Percentiles rank a stretch among this genome's conserved stretches.
Conservation (phyloP, 2,329 filamentous ascomycete genomes). For the Botrytis paeoniae region DNA sequence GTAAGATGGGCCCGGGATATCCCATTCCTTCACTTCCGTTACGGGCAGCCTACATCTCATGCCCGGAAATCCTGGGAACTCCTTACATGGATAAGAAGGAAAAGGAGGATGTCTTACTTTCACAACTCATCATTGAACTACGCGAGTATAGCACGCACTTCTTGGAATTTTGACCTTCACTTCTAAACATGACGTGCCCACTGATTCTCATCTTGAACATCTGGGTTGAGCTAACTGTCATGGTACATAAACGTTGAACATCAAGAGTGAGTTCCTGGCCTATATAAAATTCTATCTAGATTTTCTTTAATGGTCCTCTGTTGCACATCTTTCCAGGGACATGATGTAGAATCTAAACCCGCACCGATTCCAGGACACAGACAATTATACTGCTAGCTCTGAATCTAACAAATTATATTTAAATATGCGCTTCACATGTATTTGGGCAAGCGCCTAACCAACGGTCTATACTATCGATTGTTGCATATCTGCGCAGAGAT, state of each 20-base stretch:
- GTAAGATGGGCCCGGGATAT: not conserved
- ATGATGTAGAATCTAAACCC: too few relatives aligned
- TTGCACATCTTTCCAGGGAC: not conserved
- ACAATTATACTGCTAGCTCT: not conserved
- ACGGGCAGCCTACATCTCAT: not conserved
- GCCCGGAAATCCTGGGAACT: not conserved
- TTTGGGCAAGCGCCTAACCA: not conserved
- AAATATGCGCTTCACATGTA: fast-evolving
- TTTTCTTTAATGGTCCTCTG: not conserved
- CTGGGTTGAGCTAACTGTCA: not conserved
- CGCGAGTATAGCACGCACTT: too few relatives aligned
- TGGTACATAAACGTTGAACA: fast-evolving
- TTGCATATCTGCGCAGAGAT: not conserved
- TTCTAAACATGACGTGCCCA: not conserved
- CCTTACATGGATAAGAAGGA: slow-evolving; percentile 4
- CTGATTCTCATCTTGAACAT: not conserved
- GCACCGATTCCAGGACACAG: too few relatives aligned
- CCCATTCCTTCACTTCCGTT: not conserved
- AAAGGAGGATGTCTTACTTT: not conserved
- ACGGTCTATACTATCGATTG: not conserved
- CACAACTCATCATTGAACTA: not conserved
- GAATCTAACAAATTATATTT: not conserved
- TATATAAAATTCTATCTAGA: not conserved
- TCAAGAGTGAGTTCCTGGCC: not conserved
- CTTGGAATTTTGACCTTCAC: not conserved